A percentile compares a stretch with the other conserved stretches of the same genome.
phyloP scores from a whole-genome alignment of 139 green algal genomes.

The Chlamydomonas incerta region DNA sequence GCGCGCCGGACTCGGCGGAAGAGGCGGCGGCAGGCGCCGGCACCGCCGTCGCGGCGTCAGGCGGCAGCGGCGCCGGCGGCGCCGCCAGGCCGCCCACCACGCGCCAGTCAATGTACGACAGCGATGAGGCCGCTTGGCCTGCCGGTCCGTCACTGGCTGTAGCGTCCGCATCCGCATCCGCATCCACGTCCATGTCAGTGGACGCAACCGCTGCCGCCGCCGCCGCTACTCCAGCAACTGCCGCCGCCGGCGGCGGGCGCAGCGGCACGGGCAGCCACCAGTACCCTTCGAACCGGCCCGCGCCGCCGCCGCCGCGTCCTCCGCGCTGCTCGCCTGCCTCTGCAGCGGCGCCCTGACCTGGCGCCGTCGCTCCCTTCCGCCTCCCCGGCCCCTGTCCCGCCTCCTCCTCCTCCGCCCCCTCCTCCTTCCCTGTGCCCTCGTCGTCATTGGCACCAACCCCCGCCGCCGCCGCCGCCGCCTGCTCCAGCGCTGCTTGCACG shows the following conservation, averaged over 20 bases:
- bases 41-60: not conserved
- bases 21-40: not conserved
- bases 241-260: not conserved
- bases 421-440: too few species aligned
- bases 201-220: not conserved
- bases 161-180: not conserved
- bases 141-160: too few species aligned
- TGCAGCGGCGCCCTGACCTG: too few species aligned
- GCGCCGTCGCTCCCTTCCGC: too few species aligned
- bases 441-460: too few species aligned
- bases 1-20: too few species aligned
- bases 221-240: not conserved
- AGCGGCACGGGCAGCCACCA: slow-evolving; percentile 11
- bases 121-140: too few species aligned
- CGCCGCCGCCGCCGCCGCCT: not conserved
- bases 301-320: too few species aligned
- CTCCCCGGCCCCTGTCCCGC: too few species aligned
- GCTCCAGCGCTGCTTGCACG: not conserved
- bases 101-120: slow-evolving; percentile 5
- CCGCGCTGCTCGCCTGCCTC: too few species aligned
- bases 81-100: not conserved
- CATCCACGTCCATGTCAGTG: not conserved
- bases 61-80: not conserved
- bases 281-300: not conserved
- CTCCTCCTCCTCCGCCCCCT: too few species aligned